Base-by-base conservation (phyloP, 768 basidiomycete species). In the Agaricus blazei region DNA sequence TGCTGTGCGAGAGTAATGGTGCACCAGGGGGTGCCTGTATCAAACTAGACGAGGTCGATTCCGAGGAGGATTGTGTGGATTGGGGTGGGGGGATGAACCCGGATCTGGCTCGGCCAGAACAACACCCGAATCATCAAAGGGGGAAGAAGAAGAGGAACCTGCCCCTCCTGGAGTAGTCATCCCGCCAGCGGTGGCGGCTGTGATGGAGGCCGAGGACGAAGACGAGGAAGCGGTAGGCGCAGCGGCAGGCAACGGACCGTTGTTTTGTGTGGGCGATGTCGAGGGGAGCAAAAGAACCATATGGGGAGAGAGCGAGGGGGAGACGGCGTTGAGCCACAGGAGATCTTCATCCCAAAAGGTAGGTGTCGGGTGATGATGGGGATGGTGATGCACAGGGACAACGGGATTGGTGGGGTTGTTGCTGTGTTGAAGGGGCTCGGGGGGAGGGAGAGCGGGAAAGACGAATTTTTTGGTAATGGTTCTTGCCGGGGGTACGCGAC, bases 391-490 rank as follows among this genome's bases (percentile, higher is more conserved):
- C 8, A 11, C 8, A 8, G 34, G 5, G 11, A 11, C 4, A 34
- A 11, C 34, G 11, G 34, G 5, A 34, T 3, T 3, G 34, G 7
- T 8, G 7, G 7, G 7, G 8, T 7, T 34, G 34, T 41, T 8
- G 12, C 19, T 8, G n/a, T 41, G 1, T 41, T 3, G 40, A 15
- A 15, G 24, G n/a, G 31, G 11, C 14, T 14, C 43, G 9, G 36
- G 46, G 26, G 24, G 45, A 19, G 41, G 40, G 5, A 15, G 14
- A 6, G 44, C 31, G 9, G 81, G 82, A 52, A 82, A 83, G 12
- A 75, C 68, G 57, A 83, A 84, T 44, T 73, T 77, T 51, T 80
- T 82, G 54, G 73, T 72, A 36, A 83, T 68, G 3, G 76, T 78
- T 50, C 72, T 70, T 24, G 73, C 65, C 9, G 83, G 81, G 0